Base-by-base conservation (phyloP, 352 stramenopile species). In the Globisporangium sylvaticum region DNA sequence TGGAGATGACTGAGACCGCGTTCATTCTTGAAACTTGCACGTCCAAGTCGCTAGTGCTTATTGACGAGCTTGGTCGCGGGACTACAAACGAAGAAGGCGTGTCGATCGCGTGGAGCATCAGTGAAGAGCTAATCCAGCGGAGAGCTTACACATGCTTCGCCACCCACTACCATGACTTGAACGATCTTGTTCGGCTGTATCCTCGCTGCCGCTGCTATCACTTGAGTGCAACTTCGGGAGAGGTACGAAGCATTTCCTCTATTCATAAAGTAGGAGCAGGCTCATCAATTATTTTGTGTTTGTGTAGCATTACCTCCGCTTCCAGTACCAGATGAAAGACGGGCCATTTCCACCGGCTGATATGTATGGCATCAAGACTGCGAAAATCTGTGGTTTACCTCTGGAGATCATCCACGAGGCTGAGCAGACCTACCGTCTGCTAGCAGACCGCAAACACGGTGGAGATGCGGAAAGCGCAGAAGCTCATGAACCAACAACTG, bases 1-100 rank as follows among this genome's bases (percentile, higher is more conserved):
- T 97, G 29, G 93, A 98, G 63, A 98, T 98, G 93, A 88, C 83
- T 0, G 91, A 97, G 63, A 90, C 81, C 2, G 88, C 88, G 9
- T 95, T 96, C 66, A 93, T 96, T 1, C 68, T 97, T 22, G 88
- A 96, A 65, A 76, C 79, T 5, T 84, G 79, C 55, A 92, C 87
- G 7, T 42, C 72, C 46, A 80, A 61, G 31, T 95, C 80, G 12
- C 74, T 98, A 48, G 83, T 98, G 10, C 69, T 98, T 10, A 92
- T 98, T 22, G 93, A 98, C 70, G 93, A 98, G 64, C 75, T 98
- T 8, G 93, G 93, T 1, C 74, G 93, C 53, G 92, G 92, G 57
- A 98, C 93, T 42, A 85, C 88, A 8, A 97, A 91, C 37, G 78
- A 94, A 37, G 93, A 98, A 75, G 93, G 93, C 2, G 78, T 88